These are phyloP conservation scores for Trifolium repens DNA, from an alignment of 306 rosid genomes.

Conservation along the genomic window DNA sequence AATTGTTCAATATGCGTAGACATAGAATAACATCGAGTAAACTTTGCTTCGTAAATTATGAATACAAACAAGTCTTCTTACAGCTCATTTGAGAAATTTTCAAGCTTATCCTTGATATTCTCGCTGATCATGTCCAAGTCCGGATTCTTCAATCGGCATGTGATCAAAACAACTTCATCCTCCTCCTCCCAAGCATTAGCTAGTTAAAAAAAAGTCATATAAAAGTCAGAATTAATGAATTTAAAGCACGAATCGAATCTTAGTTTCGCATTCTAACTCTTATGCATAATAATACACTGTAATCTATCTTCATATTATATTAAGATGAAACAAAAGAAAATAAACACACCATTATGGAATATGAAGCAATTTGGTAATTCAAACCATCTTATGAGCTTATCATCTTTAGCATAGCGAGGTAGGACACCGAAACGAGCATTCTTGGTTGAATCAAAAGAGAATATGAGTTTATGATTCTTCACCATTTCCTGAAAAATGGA, in stretches of 20 bases:
- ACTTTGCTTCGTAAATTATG: slow-evolving; percentile 22
- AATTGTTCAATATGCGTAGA: slow-evolving; percentile 20
- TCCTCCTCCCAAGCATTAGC: slow-evolving; percentile 99
- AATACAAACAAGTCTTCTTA: slow-evolving; percentile 44
- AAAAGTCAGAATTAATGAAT: slow-evolving; percentile 32
- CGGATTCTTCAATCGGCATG: slow-evolving; percentile 79
- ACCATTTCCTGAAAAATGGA: slow-evolving; percentile 87
- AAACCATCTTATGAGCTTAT: slow-evolving; percentile 82
- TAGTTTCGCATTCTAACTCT: slow-evolving; percentile 9
- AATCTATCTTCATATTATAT: background rate
- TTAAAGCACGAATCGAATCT: slow-evolving; percentile 14
- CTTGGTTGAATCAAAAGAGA: slow-evolving; percentile 80
- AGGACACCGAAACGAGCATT: slow-evolving; percentile 93
- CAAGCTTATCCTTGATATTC: slow-evolving; percentile 71
- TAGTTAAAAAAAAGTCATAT: slow-evolving; percentile 27
- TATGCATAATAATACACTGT: background rate
- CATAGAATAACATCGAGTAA: slow-evolving; percentile 17
- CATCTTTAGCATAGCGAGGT: slow-evolving; percentile 92
- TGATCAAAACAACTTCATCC: slow-evolving; percentile 89
- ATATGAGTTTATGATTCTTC: slow-evolving; percentile 76
- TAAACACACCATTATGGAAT: slow-evolving; percentile 82
- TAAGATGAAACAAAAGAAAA: slow-evolving; percentile 25
- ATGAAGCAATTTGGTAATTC: slow-evolving; percentile 98
- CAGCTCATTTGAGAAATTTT: slow-evolving; percentile 77
- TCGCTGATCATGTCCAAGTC: slow-evolving; percentile 75